Evolutionary conservation across 768 basidiomycete species (phyloP).

Genomic region (Amanita pallidorosea): DNA sequence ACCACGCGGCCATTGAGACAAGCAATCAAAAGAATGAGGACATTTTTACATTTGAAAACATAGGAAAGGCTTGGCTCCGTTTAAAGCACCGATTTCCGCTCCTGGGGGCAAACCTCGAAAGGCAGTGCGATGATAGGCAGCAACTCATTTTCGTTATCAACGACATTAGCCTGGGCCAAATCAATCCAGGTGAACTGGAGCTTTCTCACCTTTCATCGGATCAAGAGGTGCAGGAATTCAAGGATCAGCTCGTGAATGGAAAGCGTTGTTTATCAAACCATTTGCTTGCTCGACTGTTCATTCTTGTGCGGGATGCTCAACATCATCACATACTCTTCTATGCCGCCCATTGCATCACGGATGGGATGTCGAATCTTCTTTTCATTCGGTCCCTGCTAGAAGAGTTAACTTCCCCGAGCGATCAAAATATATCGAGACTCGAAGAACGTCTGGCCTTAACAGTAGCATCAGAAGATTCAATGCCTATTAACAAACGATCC

Average conservation of each 20-base stretch:
- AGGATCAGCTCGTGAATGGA: constrained; percentile 15
- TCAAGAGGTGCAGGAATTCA: constrained; percentile 16
- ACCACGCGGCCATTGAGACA: constrained; percentile 14
- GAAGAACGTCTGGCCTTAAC: constrained; percentile 26
- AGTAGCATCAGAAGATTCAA: constrained; percentile 19
- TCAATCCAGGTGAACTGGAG: constrained; percentile 21
- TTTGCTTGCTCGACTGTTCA: constrained; percentile 21
- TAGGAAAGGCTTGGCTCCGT: constrained; percentile 25
- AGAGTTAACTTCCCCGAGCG: constrained; percentile 15
- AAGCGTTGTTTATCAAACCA: constrained; percentile 21
- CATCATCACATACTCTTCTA: constrained; percentile 24
- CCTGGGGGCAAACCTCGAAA: constrained; percentile 21
- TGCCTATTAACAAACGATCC: constrained; percentile 15
- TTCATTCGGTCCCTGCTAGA: constrained; percentile 27
- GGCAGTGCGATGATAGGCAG: constrained; percentile 9
- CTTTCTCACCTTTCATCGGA: constrained; percentile 16
- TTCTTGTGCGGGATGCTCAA: constrained; percentile 20
- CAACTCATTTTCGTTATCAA: constrained; percentile 24
- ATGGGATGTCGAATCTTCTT: constrained; percentile 23
- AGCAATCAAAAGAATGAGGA: neutral
- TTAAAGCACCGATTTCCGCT: constrained; percentile 33
- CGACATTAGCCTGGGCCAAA: constrained; percentile 18
- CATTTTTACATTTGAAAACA: constrained; percentile 14
- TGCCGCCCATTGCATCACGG: constrained; percentile 30
- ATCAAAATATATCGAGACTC: constrained; percentile 12